Evolutionary conservation across 2,329 filamentous ascomycete genomes (phyloP).

Genomic region (Fusarium chuoi): DNA sequence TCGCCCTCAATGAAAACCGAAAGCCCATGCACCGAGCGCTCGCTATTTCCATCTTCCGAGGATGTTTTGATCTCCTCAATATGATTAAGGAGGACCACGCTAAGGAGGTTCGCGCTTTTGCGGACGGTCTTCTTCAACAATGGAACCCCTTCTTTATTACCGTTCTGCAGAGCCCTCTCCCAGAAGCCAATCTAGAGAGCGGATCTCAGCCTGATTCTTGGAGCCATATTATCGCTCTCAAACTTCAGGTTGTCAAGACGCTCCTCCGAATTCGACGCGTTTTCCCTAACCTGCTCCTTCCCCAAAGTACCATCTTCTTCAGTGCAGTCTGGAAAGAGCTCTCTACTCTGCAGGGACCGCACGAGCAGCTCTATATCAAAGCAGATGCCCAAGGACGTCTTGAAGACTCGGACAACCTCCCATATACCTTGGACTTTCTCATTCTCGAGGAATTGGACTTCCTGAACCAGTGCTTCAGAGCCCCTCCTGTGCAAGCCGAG

Average conservation of each 20-base stretch:
- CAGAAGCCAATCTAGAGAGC: conserved; percentile 65
- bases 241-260: conserved; percentile 93
- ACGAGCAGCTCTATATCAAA: conserved; percentile 86
- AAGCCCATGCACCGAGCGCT: conserved; percentile 83
- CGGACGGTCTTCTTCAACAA: conserved; percentile 81
- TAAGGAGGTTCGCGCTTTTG: conserved; percentile 85
- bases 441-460: conserved; percentile 95
- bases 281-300: conserved; percentile 83
- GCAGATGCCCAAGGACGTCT: conserved; percentile 87
- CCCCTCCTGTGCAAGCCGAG: conserved; percentile 87
- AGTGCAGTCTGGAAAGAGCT: conserved; percentile 91
- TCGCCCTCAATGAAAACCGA: conserved; percentile 79
- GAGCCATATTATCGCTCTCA: conserved; percentile 85
- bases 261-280: conserved; percentile 88
- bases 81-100: conserved; percentile 96
- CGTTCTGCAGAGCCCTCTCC: conserved; percentile 79
- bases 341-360: conserved; percentile 74
- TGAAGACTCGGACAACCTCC: conserved; percentile 90
- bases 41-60: conserved; percentile 88
- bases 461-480: conserved; percentile 88
- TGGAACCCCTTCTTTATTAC: conserved; percentile 93
- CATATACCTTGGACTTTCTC: conserved; percentile 93
- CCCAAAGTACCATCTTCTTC: conserved; percentile 86
- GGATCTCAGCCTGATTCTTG: conserved; percentile 72
- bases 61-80: conserved; percentile 93